Evolutionary conservation across 305 asterid species (phyloP).

Genomic region (Plantago coronopus): DNA sequence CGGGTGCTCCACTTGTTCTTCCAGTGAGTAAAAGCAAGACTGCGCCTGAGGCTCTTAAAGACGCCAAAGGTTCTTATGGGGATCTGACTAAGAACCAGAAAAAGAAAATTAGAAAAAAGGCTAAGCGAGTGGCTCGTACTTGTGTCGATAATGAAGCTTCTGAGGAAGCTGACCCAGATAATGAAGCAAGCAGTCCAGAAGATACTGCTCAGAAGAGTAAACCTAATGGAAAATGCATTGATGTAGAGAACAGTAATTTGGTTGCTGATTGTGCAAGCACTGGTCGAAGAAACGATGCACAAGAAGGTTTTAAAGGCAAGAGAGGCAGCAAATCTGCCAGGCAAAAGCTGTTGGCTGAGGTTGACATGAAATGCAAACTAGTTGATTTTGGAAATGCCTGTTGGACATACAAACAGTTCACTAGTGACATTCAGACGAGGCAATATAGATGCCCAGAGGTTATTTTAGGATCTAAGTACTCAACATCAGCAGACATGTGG

Average conservation of each 20-base stretch:
- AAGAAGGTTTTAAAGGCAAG: conserved; percentile 36
- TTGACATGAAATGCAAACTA: conserved; percentile 69
- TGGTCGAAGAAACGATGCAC: conserved; percentile 27
- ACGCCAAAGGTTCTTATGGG: conserved; percentile 38
- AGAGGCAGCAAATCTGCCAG: conserved; percentile 52
- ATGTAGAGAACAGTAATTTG: conserved; percentile 31
- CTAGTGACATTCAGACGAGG: conserved; percentile 78
- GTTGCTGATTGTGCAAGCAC: conserved; percentile 23
- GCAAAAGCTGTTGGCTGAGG: conserved; percentile 57
- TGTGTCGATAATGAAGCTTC: conserved; percentile 45
- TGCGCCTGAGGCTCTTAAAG: conserved; percentile 45
- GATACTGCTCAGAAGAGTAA: conserved; percentile 31
- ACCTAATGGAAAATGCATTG: conserved; percentile 30
- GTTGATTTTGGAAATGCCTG: conserved; percentile 91
- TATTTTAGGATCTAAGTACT: conserved; percentile 73
- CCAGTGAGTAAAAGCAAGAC: conserved; percentile 49
- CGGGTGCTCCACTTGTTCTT: conserved; percentile 54
- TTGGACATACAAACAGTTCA: conserved; percentile 74
- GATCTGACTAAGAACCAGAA: conserved; percentile 78
- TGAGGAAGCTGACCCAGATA: conserved; percentile 47
- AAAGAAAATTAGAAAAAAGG: conserved; percentile 59
- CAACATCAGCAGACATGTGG: conserved; percentile 83
- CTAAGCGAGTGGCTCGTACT: conserved; percentile 53
- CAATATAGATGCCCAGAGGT: conserved; percentile 88
- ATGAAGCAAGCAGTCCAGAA: conserved; percentile 45